A percentile compares a stretch with the other conserved stretches of the same genome.
These are phyloP conservation scores for Leccinum obscurum DNA, from an alignment of 768 basidiomycete genomes.

Conservation along the genomic window DNA sequence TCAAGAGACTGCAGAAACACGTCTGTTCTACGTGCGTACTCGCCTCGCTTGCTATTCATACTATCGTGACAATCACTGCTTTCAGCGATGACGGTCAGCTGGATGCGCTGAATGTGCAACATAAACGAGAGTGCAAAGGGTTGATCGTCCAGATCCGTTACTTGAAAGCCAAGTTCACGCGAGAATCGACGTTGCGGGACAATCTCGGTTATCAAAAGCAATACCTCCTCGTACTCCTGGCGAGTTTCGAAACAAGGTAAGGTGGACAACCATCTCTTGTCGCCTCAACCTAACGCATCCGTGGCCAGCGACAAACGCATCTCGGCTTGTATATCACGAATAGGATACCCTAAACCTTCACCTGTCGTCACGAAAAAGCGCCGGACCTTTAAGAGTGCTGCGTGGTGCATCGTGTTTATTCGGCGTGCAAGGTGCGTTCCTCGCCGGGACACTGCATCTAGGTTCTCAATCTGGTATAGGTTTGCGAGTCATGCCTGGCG, in stretches of 20 bases:
- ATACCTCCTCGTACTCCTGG: conserved; percentile 77
- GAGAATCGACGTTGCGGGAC: conserved; percentile 78
- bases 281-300: conserved; percentile 4
- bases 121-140: conserved; percentile 88
- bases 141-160: conserved; percentile 89
- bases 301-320: conserved; percentile 62
- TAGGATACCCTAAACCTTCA: conserved; percentile 60
- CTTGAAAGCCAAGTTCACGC: conserved; percentile 86
- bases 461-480: conserved; percentile 37
- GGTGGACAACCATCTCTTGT: neutral
- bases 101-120: conserved; percentile 56
- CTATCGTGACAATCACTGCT: neutral
- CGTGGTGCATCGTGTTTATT: conserved; percentile 61
- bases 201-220: conserved; percentile 85
- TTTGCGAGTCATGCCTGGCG: conserved; percentile 64
- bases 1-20: conserved; percentile 48
- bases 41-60: neutral
- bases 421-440: conserved; percentile 58
- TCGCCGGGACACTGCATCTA: neutral
- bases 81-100: conserved; percentile 52
- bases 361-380: conserved; percentile 40
- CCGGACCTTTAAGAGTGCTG: conserved; percentile 58
- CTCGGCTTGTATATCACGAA: conserved; percentile 70
- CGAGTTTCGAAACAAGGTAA: conserved; percentile 70
- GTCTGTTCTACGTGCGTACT: conserved; percentile 58